Conservation (phyloP, 208 protist species). For the Ichthyophonus hoferi region DNA sequence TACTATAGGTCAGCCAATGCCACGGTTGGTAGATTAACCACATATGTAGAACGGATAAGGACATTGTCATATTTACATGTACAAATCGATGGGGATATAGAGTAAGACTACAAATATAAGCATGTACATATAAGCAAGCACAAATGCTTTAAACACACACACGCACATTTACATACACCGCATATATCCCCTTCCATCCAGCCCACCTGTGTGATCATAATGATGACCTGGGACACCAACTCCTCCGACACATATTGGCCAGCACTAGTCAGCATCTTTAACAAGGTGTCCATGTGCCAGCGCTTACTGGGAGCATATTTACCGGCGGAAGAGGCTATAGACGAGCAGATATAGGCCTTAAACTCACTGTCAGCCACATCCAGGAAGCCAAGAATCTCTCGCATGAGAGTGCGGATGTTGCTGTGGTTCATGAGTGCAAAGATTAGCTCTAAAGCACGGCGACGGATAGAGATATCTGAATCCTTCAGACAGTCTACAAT, state of each 20-base stretch:
- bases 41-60: too few species aligned
- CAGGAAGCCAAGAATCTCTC: constrained; percentile 87
- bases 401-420: constrained; percentile 85
- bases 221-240: constrained; percentile 70
- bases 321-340: constrained; percentile 69
- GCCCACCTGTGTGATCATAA: constrained; percentile 49
- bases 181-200: not conserved
- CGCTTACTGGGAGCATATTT: constrained; percentile 76
- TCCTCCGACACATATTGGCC: constrained; percentile 62
- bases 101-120: too few species aligned
- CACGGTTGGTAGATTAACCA: too few species aligned
- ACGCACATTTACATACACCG: not conserved
- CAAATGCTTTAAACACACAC: not conserved
- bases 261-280: constrained; percentile 77
- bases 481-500: constrained; percentile 71
- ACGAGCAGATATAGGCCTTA: constrained; percentile 78
- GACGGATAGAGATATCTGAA: constrained; percentile 87
- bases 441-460: constrained; percentile 88
- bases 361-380: constrained; percentile 81
- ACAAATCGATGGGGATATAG: too few species aligned
- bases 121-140: not conserved
- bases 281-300: constrained; percentile 91
- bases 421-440: constrained; percentile 85
- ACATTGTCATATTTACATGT: too few species aligned
- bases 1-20: too few species aligned